phyloP scores from a whole-genome alignment of 768 basidiomycete genomes.

The Floccularia luteovirens region DNA sequence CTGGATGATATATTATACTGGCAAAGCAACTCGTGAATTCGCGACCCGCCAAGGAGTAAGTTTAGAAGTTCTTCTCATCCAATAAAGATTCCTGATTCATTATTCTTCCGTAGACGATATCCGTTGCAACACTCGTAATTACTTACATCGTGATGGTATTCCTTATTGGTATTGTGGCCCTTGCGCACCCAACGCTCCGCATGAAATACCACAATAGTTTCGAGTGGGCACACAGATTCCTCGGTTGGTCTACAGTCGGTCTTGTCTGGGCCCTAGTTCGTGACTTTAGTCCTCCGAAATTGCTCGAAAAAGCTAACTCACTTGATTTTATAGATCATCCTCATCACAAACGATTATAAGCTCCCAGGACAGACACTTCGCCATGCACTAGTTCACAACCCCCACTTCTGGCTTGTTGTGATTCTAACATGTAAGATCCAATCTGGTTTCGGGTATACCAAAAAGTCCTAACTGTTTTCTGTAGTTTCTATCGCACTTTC shows the following conservation, averaged over 20 bases:
- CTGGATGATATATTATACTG: slow-evolving; percentile 44
- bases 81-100: too few species aligned
- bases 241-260: slow-evolving; percentile 44
- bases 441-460: slow-evolving; percentile 11
- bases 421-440: slow-evolving; percentile 14
- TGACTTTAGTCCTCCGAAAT: background rate
- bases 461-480: slow-evolving; percentile 26
- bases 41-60: slow-evolving; percentile 15
- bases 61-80: too few species aligned
- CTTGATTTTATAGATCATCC: slow-evolving; percentile 14
- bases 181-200: slow-evolving; percentile 42
- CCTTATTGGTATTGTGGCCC: slow-evolving; percentile 36
- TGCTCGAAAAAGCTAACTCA: background rate
- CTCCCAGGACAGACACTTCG: slow-evolving; percentile 20
- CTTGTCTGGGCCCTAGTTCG: slow-evolving; percentile 35
- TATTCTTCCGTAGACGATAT: slow-evolving; percentile 6
- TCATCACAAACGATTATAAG: slow-evolving; percentile 24
- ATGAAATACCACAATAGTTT: slow-evolving; percentile 42
- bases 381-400: slow-evolving; percentile 32
- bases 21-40: slow-evolving; percentile 29
- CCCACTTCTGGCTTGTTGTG: slow-evolving; percentile 40
- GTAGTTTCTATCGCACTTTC: slow-evolving; percentile 33
- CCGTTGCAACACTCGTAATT: slow-evolving; percentile 7
- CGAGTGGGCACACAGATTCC: slow-evolving; percentile 46
- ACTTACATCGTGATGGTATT: slow-evolving; percentile 37